phyloP scores from a whole-genome alignment of 371 early-diverging fungal genomes.

The Rhizopus stolonifer region DNA sequence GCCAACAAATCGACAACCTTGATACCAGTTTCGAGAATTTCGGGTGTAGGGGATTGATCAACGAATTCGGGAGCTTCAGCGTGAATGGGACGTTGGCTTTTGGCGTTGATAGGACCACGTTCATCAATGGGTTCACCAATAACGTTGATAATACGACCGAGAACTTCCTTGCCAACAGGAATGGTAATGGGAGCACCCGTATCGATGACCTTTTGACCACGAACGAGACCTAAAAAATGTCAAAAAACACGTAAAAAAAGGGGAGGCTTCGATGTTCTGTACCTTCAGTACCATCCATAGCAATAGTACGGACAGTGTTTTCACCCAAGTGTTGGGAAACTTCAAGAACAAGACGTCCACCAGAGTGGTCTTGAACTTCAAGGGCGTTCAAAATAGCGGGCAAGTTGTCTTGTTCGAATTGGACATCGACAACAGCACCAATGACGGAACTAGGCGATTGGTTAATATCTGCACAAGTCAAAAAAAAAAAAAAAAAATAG shows the following conservation, averaged over 20 bases:
- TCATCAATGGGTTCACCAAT: constrained; percentile 98
- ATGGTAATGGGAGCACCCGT: constrained; percentile 94
- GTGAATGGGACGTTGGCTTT: constrained; percentile 85
- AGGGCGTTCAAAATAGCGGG: constrained; percentile 97
- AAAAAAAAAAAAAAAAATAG: neutral
- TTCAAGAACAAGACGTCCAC: constrained; percentile 90
- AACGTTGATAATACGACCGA: constrained; percentile 98
- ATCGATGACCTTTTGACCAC: constrained; percentile 94
- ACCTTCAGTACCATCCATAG: constrained; percentile 93
- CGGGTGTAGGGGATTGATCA: constrained; percentile 92
- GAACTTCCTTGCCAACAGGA: constrained; percentile 94
- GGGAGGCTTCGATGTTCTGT: neutral
- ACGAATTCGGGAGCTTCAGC: constrained; percentile 90
- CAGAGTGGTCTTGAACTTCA: constrained; percentile 83
- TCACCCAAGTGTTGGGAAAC: constrained; percentile 97
- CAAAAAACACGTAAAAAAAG: neutral
- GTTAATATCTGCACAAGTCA: too few relatives aligned
- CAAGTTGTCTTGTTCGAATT: constrained; percentile 89
- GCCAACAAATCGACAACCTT: constrained; percentile 96
- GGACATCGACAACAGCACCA: constrained; percentile 98
- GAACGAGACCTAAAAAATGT: constrained; percentile 76
- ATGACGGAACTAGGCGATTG: constrained; percentile 67
- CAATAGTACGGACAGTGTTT: constrained; percentile 98
- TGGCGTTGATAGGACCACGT: constrained; percentile 92
- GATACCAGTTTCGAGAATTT: constrained; percentile 94